Evolutionary conservation across 2,329 filamentous ascomycete species (phyloP).

Genomic region (Talaromyces atroroseus): DNA sequence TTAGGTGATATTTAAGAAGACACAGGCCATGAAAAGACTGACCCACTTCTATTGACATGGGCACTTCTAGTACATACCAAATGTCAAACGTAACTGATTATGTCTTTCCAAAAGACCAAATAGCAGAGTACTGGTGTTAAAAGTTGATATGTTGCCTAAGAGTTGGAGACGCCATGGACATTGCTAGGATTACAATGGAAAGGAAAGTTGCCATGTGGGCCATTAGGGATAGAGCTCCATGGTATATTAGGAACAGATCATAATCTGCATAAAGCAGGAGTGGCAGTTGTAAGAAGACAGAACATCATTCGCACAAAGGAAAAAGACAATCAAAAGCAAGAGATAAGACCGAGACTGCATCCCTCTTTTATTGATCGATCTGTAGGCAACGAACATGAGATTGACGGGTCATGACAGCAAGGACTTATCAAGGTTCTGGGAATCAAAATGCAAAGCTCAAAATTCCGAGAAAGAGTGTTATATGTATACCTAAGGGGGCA

Average conservation of each 20-base stretch:
- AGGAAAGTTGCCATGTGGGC: neutral
- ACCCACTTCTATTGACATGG: too few relatives aligned
- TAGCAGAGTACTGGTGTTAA: too few relatives aligned
- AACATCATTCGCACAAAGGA: neutral
- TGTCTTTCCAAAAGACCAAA: too few relatives aligned
- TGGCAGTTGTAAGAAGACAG: neutral
- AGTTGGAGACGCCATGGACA: too few relatives aligned
- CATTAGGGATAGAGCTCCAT: neutral
- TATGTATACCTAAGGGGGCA: neutral
- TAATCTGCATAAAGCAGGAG: neutral
- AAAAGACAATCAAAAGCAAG: neutral
- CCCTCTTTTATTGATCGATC: neutral
- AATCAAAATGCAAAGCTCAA: neutral
- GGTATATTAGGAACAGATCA: neutral
- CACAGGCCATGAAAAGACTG: too few relatives aligned
- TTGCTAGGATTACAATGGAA: neutral
- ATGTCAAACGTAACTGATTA: too few relatives aligned
- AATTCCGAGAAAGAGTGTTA: too few relatives aligned
- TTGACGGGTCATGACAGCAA: neutral
- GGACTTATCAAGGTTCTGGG: neutral
- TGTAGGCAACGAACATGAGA: neutral
- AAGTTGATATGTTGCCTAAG: too few relatives aligned
- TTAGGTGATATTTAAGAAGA: too few relatives aligned
- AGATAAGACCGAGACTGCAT: neutral
- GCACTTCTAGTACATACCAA: too few relatives aligned